Evolutionary conservation across 768 basidiomycete species (phyloP).

Genomic region (Crassisporium funariophilum): DNA sequence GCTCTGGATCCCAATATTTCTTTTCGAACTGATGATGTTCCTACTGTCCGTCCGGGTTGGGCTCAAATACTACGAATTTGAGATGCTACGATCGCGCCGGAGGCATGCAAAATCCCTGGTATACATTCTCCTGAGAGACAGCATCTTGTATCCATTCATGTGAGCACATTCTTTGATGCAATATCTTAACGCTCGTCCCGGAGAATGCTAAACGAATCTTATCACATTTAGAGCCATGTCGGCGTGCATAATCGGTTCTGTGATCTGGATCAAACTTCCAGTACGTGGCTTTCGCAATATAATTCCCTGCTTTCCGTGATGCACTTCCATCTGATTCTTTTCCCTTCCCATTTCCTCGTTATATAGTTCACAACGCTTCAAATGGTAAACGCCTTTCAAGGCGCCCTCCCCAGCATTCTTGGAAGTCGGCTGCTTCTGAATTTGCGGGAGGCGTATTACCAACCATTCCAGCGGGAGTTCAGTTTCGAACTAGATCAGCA

Average conservation of each 20-base stretch:
- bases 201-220: too few species aligned
- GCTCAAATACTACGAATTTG: constrained; percentile 5
- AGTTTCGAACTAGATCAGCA: too few species aligned
- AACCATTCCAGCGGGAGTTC: too few species aligned
- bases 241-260: constrained; percentile 6
- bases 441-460: constrained; percentile 18
- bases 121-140: constrained; percentile 17
- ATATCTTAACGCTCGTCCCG: too few species aligned
- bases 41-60: constrained; percentile 4
- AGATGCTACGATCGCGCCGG: background rate
- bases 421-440: constrained; percentile 16
- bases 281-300: too few species aligned
- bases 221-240: constrained; percentile 7
- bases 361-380: constrained; percentile 13
- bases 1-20: constrained; percentile 12
- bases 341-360: too few species aligned
- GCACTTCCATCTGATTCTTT: too few species aligned
- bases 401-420: constrained; percentile 9
- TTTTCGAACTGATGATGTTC: constrained; percentile 9
- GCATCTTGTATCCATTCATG: constrained; percentile 17
- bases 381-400: constrained; percentile 7
- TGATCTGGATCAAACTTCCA: constrained; percentile 6
- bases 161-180: constrained; percentile 1
- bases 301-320: too few species aligned
- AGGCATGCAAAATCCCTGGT: constrained; percentile 1